Base-by-base conservation (phyloP, 305 asterid genomes). In the Plantago coronopus region DNA sequence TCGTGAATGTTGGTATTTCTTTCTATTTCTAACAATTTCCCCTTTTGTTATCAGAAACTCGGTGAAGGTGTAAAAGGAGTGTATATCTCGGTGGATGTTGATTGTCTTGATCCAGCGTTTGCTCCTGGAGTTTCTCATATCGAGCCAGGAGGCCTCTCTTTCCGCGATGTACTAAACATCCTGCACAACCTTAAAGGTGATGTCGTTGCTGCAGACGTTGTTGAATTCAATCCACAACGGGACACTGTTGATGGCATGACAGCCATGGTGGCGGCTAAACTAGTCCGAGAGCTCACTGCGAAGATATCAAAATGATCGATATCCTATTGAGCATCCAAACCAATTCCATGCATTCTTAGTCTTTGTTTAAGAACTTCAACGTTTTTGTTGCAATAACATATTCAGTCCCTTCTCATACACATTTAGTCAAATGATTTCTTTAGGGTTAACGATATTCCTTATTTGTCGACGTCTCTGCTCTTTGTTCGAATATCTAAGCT, bases 191-290 rank as follows among this genome's bases (percentile, higher is more conserved):
- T 93, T 62, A 81, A 87, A 85, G 97, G 88, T 6, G 87, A 93
- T 27, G 78, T 93, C 48, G 95, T 93, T 42, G 99, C 77, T 34
- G 99, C 94, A 17, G 99, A 93, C 63, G 96, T 93, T 6, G 99
- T 93, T 43, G 99, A 93, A 72, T 89, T 83, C 87, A 93, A 93
- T 69, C 99, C 96, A 5, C 97, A 93, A 65, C 81, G 99, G 2
- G 99, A 93, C 76, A 93, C 96, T n/a, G 97, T 87, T 59, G 97
- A 89, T 74, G 97, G 96, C 55, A 89, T 94, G 99, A 94, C 99
- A n/a, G 99, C 85, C 29, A 94, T 94, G 99, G 97, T 89, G 68
- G 97, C 97, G 64, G 96, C 91, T 20, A 94, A 94, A 71, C 80
- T 94, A 17, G 99, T 89, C 22, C 74, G 97, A 74, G 97, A 89